Percentiles rank a stretch among this genome's conserved stretches.
phyloP scores from a whole-genome alignment of 2,329 filamentous ascomycete genomes.

The Fusarium protoensiforme region DNA sequence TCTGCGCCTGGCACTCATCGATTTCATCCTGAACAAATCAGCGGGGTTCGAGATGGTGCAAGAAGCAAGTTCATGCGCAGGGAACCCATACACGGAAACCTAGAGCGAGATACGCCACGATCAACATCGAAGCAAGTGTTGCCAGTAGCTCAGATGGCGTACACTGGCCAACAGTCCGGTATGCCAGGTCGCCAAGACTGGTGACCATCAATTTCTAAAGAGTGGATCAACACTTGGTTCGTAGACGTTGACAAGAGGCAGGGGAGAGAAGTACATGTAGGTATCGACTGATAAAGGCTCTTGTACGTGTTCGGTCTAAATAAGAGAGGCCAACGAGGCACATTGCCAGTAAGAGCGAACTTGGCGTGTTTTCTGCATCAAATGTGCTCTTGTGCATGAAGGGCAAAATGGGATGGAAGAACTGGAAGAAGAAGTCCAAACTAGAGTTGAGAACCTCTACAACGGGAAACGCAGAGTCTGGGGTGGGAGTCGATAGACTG shows the following conservation, averaged over 20 bases:
- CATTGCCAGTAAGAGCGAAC: constrained; percentile 12
- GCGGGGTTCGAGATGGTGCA: not conserved
- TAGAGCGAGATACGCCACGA: constrained; percentile 4
- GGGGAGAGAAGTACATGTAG: not conserved
- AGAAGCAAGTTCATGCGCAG: not conserved
- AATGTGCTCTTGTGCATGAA: constrained; percentile 19
- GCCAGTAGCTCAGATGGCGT: not conserved
- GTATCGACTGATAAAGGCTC: not conserved
- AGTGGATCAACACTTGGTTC: not conserved
- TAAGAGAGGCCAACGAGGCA: constrained; percentile 17
- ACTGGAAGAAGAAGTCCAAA: constrained; percentile 19
- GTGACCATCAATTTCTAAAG: not conserved
- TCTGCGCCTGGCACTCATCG: constrained; percentile 3
- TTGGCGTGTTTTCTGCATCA: constrained; percentile 1
- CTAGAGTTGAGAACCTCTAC: constrained; percentile 17
- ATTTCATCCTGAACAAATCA: constrained; percentile 5
- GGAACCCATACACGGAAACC: constrained; percentile 3
- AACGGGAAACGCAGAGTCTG: not conserved
- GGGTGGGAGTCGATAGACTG: not conserved
- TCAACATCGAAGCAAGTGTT: constrained; percentile 1
- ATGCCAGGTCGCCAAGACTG: not conserved
- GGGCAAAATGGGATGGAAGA: constrained; percentile 17
- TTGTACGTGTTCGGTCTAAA: not conserved
- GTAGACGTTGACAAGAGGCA: not conserved
- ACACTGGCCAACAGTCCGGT: not conserved